A percentile compares a stretch with the other conserved stretches of the same genome.
Evolutionary conservation across 306 rosid genomes (phyloP).

Genomic region (Biancaea sappan): DNA sequence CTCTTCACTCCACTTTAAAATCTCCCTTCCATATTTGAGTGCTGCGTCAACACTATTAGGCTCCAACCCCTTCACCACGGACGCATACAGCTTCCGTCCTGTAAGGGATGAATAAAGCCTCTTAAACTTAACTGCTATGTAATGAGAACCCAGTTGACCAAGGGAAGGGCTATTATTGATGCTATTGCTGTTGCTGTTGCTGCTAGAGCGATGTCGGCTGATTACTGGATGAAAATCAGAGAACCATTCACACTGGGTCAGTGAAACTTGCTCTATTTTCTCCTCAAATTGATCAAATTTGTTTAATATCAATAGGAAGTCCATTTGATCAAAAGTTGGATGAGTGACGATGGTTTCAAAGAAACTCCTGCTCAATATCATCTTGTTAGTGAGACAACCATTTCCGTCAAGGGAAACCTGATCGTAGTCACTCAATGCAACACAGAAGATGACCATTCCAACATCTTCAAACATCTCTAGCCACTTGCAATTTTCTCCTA

Average conservation of each 20-base stretch:
- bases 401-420: conserved; percentile 63
- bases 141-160: conserved; percentile 71
- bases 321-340: conserved; percentile 86
- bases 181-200: conserved; percentile 56
- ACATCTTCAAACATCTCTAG: conserved; percentile 98
- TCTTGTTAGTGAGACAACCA: conserved; percentile 73
- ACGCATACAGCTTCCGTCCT: conserved; percentile 76
- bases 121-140: conserved; percentile 87
- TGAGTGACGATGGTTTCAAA: conserved; percentile 83
- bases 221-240: conserved; percentile 75
- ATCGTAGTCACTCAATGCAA: conserved; percentile 87
- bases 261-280: conserved; percentile 69
- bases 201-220: conserved; percentile 56
- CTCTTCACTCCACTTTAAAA: conserved; percentile 90
- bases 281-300: conserved; percentile 81
- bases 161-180: conserved; percentile 70
- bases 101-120: conserved; percentile 79
- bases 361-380: conserved; percentile 74
- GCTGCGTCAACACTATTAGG: conserved; percentile 76
- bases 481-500: conserved; percentile 98
- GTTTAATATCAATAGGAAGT: conserved; percentile 87
- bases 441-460: conserved; percentile 88
- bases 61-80: conserved; percentile 79
- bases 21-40: conserved; percentile 87
- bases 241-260: conserved; percentile 83